A percentile compares a stretch with the other conserved stretches of the same genome.
phyloP scores from a whole-genome alignment of 2,329 filamentous ascomycete genomes.

The Botrytis porri region DNA sequence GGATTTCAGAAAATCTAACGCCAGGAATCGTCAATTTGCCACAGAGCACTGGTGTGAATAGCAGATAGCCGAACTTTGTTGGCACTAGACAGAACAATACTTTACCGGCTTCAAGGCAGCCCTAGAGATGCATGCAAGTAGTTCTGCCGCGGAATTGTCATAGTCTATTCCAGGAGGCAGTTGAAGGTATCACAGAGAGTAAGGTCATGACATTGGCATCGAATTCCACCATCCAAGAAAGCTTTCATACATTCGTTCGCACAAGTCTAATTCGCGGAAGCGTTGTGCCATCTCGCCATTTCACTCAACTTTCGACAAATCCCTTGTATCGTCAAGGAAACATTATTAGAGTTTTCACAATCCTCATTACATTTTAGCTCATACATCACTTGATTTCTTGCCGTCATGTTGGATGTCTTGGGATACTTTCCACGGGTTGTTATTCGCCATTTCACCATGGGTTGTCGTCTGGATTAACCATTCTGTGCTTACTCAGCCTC shows the following conservation, averaged over 20 bases:
- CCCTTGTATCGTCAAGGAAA: background rate
- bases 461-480: background rate
- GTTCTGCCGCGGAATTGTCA: background rate
- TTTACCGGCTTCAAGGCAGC: background rate
- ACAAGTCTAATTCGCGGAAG: background rate
- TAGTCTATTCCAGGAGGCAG: too few relatives aligned
- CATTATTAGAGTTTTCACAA: background rate
- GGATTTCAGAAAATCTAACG: conserved; percentile 97
- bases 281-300: background rate
- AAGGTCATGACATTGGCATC: background rate
- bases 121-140: background rate
- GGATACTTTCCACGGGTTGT: background rate
- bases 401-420: background rate
- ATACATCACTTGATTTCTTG: background rate
- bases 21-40: conserved; percentile 96
- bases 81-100: conserved; percentile 84
- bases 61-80: conserved; percentile 94
- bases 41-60: conserved; percentile 66
- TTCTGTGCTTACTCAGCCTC: background rate
- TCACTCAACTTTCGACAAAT: background rate
- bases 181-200: background rate
- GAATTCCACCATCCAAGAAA: background rate
- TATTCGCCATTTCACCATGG: background rate
- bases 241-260: background rate
- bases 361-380: background rate